Percentiles rank a stretch among this genome's conserved stretches.
phyloP scores from a whole-genome alignment of 2,329 filamentous ascomycete genomes.

The Fusarium sp. region DNA sequence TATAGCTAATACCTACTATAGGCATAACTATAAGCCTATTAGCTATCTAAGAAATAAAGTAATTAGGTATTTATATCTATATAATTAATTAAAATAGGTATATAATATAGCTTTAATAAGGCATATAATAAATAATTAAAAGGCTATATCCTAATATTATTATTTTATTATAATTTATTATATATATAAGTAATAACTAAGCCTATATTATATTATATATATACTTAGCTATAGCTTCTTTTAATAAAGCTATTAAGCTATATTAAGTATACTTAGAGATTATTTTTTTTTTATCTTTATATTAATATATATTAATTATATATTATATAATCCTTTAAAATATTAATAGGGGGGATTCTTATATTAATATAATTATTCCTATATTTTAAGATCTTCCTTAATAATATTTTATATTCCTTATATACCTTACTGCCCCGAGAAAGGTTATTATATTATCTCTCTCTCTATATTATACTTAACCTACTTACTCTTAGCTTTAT shows the following conservation, averaged over 20 bases:
- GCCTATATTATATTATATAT: neutral
- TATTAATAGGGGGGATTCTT: neutral
- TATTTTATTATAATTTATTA: no score
- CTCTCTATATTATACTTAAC: neutral
- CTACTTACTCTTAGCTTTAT: neutral
- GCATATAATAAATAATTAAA: no score
- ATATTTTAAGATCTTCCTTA: no score
- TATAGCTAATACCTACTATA: no score
- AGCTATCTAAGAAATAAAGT: no score
- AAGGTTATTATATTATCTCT: neutral
- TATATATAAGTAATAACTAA: neutral
- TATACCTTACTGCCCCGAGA: neutral
- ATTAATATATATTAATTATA: conserved; percentile 3
- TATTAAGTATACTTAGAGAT: no score
- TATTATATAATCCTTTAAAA: neutral
- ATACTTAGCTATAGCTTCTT: neutral
- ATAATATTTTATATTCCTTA: neutral
- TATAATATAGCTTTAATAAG: no score
- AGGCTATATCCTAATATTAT: no score
- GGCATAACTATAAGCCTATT: no score
- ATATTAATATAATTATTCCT: neutral
- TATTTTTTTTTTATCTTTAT: neutral
- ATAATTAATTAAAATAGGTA: no score
- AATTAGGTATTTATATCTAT: no score
- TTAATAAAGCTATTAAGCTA: neutral